Conservation (phyloP, 1,139 yeast genomes). For the Saccharomycopsis crataegensis region DNA sequence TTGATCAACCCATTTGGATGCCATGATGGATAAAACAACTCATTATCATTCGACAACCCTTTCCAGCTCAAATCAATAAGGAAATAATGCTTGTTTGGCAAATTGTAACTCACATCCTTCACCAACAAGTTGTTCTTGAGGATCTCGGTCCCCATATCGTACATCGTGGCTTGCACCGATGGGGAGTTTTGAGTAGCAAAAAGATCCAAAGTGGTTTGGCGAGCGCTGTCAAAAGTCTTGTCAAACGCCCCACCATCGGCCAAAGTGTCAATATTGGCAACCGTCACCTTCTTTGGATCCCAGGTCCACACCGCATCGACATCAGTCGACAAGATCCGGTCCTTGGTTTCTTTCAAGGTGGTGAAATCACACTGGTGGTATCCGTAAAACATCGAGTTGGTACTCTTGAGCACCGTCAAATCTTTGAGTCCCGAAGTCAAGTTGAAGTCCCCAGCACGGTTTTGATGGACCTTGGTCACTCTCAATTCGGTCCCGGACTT, state of each 20-base stretch:
- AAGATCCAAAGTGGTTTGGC: conserved; percentile 61
- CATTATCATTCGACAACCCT: conserved; percentile 72
- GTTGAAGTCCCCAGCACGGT: conserved; percentile 40
- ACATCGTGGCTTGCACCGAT: conserved; percentile 94
- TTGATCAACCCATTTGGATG: conserved; percentile 90
- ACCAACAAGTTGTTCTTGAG: conserved; percentile 50
- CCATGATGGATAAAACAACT: conserved; percentile 80
- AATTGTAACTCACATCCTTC: conserved; percentile 56
- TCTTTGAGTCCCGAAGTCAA: conserved; percentile 72
- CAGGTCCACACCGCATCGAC: conserved; percentile 72
- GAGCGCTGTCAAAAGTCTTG: conserved; percentile 49
- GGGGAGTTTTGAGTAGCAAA: conserved; percentile 85
- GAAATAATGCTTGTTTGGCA: conserved; percentile 90
- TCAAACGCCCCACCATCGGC: conserved; percentile 65
- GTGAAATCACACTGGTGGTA: conserved; percentile 83
- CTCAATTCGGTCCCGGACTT: conserved; percentile 82
- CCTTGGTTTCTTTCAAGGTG: conserved; percentile 71
- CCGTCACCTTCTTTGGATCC: conserved; percentile 42
- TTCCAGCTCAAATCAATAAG: conserved; percentile 64
- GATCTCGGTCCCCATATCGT: conserved; percentile 75
- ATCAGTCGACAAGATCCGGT: conserved; percentile 83
- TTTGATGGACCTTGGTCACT: conserved; percentile 44
- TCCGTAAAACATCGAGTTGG: conserved; percentile 92
- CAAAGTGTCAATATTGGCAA: conserved; percentile 43
- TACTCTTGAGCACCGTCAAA: conserved; percentile 80